Evolutionary conservation across 441 rosid species (phyloP).

Genomic region (Pelargonium myrrhifolium): DNA sequence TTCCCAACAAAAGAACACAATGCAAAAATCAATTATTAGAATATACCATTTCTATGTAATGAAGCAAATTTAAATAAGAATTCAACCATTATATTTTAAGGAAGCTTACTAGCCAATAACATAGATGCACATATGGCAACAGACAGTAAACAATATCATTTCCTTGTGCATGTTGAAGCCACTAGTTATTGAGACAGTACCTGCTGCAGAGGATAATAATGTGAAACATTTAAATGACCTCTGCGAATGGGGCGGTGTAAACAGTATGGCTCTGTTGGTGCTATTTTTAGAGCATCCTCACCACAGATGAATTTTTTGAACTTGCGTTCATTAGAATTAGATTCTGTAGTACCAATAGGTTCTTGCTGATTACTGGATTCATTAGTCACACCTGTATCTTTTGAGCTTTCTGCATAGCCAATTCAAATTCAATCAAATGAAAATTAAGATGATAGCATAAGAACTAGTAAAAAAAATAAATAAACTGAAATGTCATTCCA

Average conservation of each 20-base stretch:
- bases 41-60: neutral
- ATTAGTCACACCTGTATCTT: slow-evolving; percentile 30
- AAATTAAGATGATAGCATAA: slow-evolving; percentile 5
- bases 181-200: slow-evolving; percentile 28
- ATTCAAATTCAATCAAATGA: slow-evolving; percentile 10
- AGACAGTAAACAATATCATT: neutral
- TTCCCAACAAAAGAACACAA: slow-evolving; percentile 12
- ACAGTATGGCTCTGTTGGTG: slow-evolving; percentile 67
- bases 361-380: slow-evolving; percentile 33
- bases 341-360: slow-evolving; percentile 30
- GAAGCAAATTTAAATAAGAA: neutral
- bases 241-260: slow-evolving; percentile 77
- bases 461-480: neutral
- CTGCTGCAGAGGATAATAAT: slow-evolving; percentile 76
- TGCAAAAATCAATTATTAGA: neutral
- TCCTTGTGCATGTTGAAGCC: neutral
- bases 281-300: slow-evolving; percentile 78
- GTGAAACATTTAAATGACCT: slow-evolving; percentile 87
- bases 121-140: neutral
- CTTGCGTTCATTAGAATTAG: slow-evolving; percentile 34
- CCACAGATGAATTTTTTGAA: slow-evolving; percentile 58
- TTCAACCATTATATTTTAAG: neutral
- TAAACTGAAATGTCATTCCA: neutral
- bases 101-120: neutral
- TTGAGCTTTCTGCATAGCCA: slow-evolving; percentile 42